These are phyloP conservation scores for Pneumocystis oryctolagi DNA, from an alignment of 1,139 yeast genomes.

Conservation along the genomic window DNA sequence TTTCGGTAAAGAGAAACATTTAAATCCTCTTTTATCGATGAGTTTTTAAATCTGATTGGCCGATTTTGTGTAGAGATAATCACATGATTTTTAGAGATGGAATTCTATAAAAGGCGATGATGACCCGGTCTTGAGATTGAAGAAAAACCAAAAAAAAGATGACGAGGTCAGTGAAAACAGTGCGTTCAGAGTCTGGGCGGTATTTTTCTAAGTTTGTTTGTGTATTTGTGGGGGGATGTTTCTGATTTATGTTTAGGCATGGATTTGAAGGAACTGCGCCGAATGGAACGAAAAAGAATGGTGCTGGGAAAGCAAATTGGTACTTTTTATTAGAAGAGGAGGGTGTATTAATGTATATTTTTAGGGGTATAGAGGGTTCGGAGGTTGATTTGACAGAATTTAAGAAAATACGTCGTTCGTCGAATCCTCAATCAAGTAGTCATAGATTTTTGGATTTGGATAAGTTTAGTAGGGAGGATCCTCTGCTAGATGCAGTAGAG, in stretches of 20 bases:
- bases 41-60: neutral
- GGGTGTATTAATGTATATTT: neutral
- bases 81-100: neutral
- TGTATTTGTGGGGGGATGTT: neutral
- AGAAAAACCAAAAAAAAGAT: neutral
- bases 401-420: neutral
- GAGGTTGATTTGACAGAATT: neutral
- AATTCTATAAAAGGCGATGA: neutral
- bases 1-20: too few species aligned
- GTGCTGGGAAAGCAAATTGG: constrained; percentile 3
- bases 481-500: neutral
- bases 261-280: neutral
- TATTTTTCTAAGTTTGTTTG: neutral
- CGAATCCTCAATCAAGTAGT: neutral
- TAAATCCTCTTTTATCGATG: too few species aligned
- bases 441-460: neutral
- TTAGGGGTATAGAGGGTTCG: neutral
- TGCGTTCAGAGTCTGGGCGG: neutral
- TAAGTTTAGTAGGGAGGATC: neutral
- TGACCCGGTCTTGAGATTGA: neutral
- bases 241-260: neutral
- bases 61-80: neutral
- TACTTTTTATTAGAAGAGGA: neutral
- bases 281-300: neutral
- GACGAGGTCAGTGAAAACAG: neutral